phyloP scores from a whole-genome alignment of 1,284 basidiomycete genomes.

The Crucibulum parvulum region DNA sequence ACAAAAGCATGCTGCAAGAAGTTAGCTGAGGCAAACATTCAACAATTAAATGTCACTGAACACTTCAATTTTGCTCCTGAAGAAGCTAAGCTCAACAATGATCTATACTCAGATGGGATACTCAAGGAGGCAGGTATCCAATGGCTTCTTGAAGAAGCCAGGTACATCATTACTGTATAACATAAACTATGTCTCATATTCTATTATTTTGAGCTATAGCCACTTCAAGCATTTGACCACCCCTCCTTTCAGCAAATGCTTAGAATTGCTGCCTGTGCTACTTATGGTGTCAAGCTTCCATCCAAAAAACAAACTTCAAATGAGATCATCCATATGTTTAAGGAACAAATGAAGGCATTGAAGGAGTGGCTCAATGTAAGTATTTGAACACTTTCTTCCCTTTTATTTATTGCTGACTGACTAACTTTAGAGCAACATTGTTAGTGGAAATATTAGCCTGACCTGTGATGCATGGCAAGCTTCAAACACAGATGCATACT shows the following conservation, averaged over 20 bases:
- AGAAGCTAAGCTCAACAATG: background rate
- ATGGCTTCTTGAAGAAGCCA: conserved; percentile 46
- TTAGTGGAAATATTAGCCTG: conserved; percentile 33
- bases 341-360: conserved; percentile 32
- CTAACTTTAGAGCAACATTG: conserved; percentile 24
- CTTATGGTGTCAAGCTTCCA: conserved; percentile 30
- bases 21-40: background rate
- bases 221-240: conserved; percentile 34
- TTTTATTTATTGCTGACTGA: background rate
- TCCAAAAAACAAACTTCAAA: conserved; percentile 21
- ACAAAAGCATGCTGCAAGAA: conserved; percentile 13
- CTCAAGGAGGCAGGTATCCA: conserved; percentile 36
- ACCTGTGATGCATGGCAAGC: conserved; percentile 26
- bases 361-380: conserved; percentile 30
- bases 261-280: conserved; percentile 30
- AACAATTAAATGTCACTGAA: background rate
- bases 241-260: conserved; percentile 37
- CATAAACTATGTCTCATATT: background rate
- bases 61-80: conserved; percentile 9
- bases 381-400: conserved; percentile 7
- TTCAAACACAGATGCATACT: conserved; percentile 35
- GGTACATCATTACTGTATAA: conserved; percentile 31
- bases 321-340: conserved; percentile 42
- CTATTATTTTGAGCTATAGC: conserved; percentile 21
- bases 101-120: conserved; percentile 32